These are phyloP conservation scores for Desmodesmus armatus DNA, from an alignment of 139 green algal genomes.

Conservation along the genomic window DNA sequence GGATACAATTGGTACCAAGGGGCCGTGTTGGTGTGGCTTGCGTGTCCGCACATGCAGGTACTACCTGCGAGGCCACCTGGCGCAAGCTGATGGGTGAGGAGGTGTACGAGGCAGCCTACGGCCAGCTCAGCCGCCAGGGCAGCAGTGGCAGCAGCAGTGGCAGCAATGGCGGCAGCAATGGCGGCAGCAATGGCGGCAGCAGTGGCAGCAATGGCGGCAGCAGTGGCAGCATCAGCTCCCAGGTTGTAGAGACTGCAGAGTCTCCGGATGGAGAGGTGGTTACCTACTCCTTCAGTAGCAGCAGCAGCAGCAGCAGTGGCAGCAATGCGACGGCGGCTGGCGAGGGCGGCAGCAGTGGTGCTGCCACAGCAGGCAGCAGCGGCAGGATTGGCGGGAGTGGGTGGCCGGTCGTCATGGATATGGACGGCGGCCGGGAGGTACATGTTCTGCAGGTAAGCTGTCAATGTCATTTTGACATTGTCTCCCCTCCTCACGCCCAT, in stretches of 20 bases:
- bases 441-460: constrained; percentile 58
- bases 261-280: constrained; percentile 5
- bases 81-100: constrained; percentile 42
- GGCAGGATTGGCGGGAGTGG: constrained; percentile 2
- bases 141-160: constrained; percentile 1
- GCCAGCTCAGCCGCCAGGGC: constrained; percentile 9
- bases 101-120: neutral
- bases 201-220: constrained; percentile 5
- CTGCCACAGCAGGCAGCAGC: constrained; percentile 15
- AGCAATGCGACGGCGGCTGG: neutral
- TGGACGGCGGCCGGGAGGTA: constrained; percentile 57
- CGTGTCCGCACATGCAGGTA: neutral
- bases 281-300: constrained; percentile 10
- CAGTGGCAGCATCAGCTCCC: neutral
- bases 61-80: constrained; percentile 45
- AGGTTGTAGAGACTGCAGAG: neutral
- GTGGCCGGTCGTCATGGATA: constrained; percentile 60
- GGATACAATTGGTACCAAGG: too few relatives aligned
- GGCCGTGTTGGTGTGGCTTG: too few relatives aligned
- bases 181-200: neutral
- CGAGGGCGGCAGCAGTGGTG: too few relatives aligned
- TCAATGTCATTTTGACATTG: too few relatives aligned
- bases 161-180: neutral
- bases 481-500: too few relatives aligned
- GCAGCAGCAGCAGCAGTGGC: constrained; percentile 12